These are phyloP conservation scores for Remersonia thermophila DNA, from an alignment of 2,329 filamentous ascomycete species.

Conservation along the genomic window DNA sequence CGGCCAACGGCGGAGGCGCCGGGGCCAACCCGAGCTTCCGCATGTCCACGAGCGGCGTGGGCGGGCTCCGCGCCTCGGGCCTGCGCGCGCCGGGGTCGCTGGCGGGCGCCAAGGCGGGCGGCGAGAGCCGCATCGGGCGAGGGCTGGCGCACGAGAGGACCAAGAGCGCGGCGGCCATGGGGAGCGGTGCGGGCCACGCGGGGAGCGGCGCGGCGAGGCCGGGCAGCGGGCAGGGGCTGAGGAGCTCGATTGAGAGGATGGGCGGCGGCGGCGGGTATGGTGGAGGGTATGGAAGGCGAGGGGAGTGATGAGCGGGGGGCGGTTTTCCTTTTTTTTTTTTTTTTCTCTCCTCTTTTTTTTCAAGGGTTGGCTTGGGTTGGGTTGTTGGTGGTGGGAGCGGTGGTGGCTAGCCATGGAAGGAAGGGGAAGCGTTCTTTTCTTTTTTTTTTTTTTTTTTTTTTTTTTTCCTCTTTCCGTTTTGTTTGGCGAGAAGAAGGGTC, in stretches of 20 bases:
- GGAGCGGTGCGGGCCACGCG: neutral
- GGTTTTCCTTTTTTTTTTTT: neutral
- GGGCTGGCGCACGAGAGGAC: constrained; percentile 31
- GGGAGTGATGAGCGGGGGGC: no score
- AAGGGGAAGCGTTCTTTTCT: no score
- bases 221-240: constrained; percentile 31
- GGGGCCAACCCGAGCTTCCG: constrained; percentile 26
- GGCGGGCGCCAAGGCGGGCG: constrained; percentile 24
- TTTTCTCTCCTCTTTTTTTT: no score
- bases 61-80: constrained; percentile 22
- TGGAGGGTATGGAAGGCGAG: constrained; percentile 1
- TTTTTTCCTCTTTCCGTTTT: no score
- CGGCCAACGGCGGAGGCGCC: no score
- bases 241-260: constrained; percentile 78
- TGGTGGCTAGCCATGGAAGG: no score
- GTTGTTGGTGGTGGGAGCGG: no score
- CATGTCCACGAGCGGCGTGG: constrained; percentile 32
- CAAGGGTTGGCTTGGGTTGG: no score
- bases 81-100: constrained; percentile 43
- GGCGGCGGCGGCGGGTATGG: constrained; percentile 42
- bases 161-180: constrained; percentile 26
- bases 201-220: constrained; percentile 32
- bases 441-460: no score
- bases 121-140: constrained; percentile 37
- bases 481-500: no score